These are phyloP conservation scores for Zoysia pacifica DNA, from an alignment of 176 grass and related monocot genomes.

Conservation along the genomic window DNA sequence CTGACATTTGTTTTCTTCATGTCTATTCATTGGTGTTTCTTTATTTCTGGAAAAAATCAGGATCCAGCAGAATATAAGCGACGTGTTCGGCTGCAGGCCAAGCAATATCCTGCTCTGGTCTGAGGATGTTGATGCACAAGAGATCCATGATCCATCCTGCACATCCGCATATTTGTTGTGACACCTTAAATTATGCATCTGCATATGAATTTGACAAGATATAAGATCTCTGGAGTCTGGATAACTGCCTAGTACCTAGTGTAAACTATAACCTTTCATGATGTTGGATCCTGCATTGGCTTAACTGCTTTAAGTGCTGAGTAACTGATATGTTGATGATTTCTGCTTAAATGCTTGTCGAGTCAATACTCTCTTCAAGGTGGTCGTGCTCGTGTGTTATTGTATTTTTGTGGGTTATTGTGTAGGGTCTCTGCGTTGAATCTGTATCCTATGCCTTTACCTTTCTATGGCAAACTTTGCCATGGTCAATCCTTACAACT, in stretches of 20 bases:
- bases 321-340: constrained; percentile 22
- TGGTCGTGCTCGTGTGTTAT: too few relatives aligned
- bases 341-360: not conserved
- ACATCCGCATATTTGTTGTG: constrained; percentile 31
- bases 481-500: too few relatives aligned
- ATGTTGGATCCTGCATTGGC: constrained; percentile 5
- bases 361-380: not conserved
- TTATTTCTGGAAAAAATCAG: constrained; percentile 31
- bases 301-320: constrained; percentile 15
- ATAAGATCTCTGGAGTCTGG: constrained; percentile 32
- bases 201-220: constrained; percentile 38
- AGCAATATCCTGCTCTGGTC: constrained; percentile 70
- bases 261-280: constrained; percentile 3
- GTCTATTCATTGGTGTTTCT: constrained; percentile 3
- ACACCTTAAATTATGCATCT: constrained; percentile 34
- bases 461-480: too few relatives aligned
- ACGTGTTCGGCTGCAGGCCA: constrained; percentile 67
- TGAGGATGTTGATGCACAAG: constrained; percentile 31
- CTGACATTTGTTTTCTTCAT: constrained; percentile 5
- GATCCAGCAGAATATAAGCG: constrained; percentile 70
- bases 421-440: too few relatives aligned
- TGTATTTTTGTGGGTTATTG: too few relatives aligned
- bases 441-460: too few relatives aligned
- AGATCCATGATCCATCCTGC: constrained; percentile 15
- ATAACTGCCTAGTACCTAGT: not conserved